phyloP scores from a whole-genome alignment of 140 eudicot species.

The Bidens hawaiensis region DNA sequence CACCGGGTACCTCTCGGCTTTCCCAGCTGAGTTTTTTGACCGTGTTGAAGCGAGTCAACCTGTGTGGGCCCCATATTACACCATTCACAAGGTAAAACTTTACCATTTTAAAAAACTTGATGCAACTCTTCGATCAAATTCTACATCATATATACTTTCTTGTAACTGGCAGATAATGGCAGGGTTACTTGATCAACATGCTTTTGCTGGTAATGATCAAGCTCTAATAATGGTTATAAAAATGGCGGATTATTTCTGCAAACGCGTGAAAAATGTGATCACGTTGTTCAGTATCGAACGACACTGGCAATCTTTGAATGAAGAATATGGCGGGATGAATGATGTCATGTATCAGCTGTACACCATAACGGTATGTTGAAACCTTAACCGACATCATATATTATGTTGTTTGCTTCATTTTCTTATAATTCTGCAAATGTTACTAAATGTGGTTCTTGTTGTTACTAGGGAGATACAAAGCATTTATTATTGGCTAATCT shows the following conservation, averaged over 20 bases:
- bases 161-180: constrained; percentile 68
- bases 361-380: not conserved
- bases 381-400: not conserved
- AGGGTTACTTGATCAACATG: constrained; percentile 84
- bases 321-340: constrained; percentile 98
- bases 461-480: constrained; percentile 59
- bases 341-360: constrained; percentile 67
- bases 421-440: too few species aligned
- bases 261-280: constrained; percentile 78
- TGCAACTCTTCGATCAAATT: not conserved
- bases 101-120: not conserved
- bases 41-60: constrained; percentile 59
- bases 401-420: not conserved
- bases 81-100: constrained; percentile 79
- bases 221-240: constrained; percentile 56
- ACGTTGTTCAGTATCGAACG: constrained; percentile 44
- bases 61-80: constrained; percentile 96
- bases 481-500: constrained; percentile 86
- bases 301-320: constrained; percentile 75
- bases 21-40: constrained; percentile 77
- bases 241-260: constrained; percentile 81
- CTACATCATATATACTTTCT: not conserved
- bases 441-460: constrained; percentile 1
- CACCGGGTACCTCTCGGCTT: constrained; percentile 83
- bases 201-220: constrained; percentile 47